Evolutionary conservation across 257 asterid genomes (phyloP), one percentile per base, ranked within the genome.

Genomic region (Primulina tabacum): DNA sequence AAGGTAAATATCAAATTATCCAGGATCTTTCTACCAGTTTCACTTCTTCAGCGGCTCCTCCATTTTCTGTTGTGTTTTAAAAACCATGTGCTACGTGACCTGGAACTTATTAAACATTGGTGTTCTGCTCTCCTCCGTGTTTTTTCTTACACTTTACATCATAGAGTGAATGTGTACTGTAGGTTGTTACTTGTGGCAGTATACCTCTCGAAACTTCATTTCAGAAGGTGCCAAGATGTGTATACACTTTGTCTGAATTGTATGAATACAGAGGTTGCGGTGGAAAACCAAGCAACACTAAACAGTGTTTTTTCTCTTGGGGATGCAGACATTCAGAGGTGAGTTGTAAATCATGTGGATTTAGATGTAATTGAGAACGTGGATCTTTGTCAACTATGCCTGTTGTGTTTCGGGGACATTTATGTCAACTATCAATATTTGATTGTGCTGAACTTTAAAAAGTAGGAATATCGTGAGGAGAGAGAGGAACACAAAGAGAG

Each of bases 151-250:
- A 60, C 29, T 71, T 69, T 47, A 14, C 55, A 29, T 63, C 29
- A 30, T n/a, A 4, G 16, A 47, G n/a, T 47, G 55, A 21, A 50
- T 62, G 9, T 61, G 40, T 59, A 65, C 33, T 77, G 68, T 71
- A 94, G 99, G 95, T 94, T 53, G 97, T 91, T 77, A 94, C 99
- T 30, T 94, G 99, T 81, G 99, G 99, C 56, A 89, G 98, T 80
- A 81, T 91, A 78, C 95, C 99, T 40, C 98, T 94, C 63, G 98
- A 91, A 76, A 83, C 99, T 40, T 91, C 99, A 58, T 94, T 87
- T 73, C 97, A 88, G 84, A 81, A 80, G 84, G 80, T 83, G 60
- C 82, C 88, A 57, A 86, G 99, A 84, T 91, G 99, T 70, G 89
- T 94, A 21, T 92, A 82, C 65, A 89, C 72, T 38, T 85, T 98